phyloP scores from a whole-genome alignment of 768 basidiomycete species.

The Hygrophorus russula region DNA sequence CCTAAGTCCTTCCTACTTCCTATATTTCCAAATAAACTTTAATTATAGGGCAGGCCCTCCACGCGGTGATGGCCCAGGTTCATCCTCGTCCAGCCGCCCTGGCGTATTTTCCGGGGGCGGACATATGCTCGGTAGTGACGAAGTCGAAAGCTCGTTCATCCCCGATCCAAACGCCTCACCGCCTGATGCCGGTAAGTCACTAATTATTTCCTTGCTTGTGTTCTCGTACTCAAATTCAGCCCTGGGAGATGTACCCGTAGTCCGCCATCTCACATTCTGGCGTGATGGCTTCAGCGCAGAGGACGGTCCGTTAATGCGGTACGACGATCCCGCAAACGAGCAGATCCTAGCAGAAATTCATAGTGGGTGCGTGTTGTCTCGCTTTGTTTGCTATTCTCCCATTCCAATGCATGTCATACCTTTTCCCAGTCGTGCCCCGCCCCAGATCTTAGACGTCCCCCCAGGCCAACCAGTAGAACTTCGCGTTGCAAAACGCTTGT shows the following conservation, averaged over 20 bases:
- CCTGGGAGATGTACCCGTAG: slow-evolving; percentile 42
- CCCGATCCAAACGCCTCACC: slow-evolving; percentile 53
- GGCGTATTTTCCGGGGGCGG: slow-evolving; percentile 59
- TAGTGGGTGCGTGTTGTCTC: slow-evolving; percentile 43
- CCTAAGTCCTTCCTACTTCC: slow-evolving; percentile 7
- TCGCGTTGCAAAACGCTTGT: slow-evolving; percentile 54
- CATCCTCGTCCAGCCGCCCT: slow-evolving; percentile 8
- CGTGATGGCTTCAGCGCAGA: slow-evolving; percentile 87
- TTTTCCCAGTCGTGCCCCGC: slow-evolving; percentile 58
- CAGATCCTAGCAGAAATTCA: slow-evolving; percentile 67
- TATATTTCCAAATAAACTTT: slow-evolving; percentile 4
- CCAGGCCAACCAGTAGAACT: slow-evolving; percentile 80
- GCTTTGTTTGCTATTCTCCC: not conserved
- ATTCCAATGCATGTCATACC: slow-evolving; percentile 1
- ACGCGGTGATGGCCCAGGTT: not conserved
- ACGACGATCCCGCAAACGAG: slow-evolving; percentile 68
- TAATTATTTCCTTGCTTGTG: not conserved
- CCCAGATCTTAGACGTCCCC: slow-evolving; percentile 58
- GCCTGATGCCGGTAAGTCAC: slow-evolving; percentile 4
- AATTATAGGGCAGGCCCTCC: not conserved
- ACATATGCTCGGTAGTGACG: slow-evolving; percentile 81
- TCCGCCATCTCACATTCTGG: slow-evolving; percentile 85
- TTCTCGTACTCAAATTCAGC: slow-evolving; percentile 9
- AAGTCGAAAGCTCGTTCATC: slow-evolving; percentile 65
- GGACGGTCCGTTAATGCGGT: slow-evolving; percentile 75